Percentiles rank a stretch among this genome's conserved stretches.
Evolutionary conservation across 345 rosid species (phyloP).

Genomic region (Cardiospermum halicacabum): DNA sequence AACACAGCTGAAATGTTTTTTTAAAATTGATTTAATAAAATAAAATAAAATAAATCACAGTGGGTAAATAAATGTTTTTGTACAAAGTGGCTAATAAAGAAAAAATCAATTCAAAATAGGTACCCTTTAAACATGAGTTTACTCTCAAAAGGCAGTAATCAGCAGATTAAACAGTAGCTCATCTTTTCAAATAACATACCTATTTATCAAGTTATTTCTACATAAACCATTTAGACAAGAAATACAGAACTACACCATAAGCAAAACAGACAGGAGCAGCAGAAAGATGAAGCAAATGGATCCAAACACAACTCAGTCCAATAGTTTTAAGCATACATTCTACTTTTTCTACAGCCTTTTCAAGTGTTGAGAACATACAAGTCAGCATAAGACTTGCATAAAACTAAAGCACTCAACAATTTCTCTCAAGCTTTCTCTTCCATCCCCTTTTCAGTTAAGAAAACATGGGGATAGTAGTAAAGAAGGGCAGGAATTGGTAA

Average conservation of each 20-base stretch:
- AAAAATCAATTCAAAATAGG: no score
- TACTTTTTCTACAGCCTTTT: not conserved
- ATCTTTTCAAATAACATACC: not conserved
- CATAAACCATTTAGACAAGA: not conserved
- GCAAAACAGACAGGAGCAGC: not conserved
- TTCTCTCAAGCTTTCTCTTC: no score
- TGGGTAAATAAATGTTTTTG: no score
- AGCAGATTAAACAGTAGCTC: not conserved
- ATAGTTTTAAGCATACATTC: not conserved
- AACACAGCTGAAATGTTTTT: no score
- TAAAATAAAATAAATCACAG: no score
- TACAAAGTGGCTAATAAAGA: no score
- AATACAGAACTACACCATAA: not conserved
- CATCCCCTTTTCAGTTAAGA: no score
- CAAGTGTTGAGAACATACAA: not conserved
- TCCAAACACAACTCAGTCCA: no score
- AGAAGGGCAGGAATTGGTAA: no score
- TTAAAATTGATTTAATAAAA: no score
- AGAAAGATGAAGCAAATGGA: not conserved
- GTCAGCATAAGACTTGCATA: not conserved
- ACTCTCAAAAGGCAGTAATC: not conserved
- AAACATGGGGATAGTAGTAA: no score
- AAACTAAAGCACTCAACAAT: not conserved
- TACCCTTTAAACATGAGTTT: no score
- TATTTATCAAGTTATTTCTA: slow-evolving; percentile 7